Conservation (phyloP, 1,139 yeast species). For the Citeromyces hawaiiensis region DNA sequence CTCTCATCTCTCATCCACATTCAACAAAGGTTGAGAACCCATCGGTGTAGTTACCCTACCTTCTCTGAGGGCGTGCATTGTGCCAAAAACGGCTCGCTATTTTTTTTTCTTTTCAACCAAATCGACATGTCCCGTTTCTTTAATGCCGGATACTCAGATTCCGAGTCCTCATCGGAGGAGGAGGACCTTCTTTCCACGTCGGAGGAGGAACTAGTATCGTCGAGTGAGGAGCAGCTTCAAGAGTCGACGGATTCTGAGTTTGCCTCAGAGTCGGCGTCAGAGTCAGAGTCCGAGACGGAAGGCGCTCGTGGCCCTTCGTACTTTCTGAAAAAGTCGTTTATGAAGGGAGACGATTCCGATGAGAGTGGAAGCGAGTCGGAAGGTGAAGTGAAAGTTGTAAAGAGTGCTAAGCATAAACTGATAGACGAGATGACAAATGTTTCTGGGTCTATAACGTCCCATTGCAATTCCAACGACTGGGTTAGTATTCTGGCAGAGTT, state of each 20-base stretch:
- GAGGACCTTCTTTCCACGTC: slow-evolving; percentile 18
- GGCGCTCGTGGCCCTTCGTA: slow-evolving; percentile 40
- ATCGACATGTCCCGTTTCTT: slow-evolving; percentile 60
- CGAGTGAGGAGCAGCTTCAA: slow-evolving; percentile 12
- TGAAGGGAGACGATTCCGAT: slow-evolving; percentile 28
- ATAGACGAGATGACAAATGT: slow-evolving; percentile 71
- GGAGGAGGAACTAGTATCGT: slow-evolving; percentile 21
- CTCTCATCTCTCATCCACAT: too few species aligned
- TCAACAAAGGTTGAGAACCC: too few species aligned
- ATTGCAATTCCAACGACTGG: slow-evolving; percentile 74
- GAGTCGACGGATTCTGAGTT: slow-evolving; percentile 6
- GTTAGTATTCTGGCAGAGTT: slow-evolving; percentile 61
- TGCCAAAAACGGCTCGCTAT: not conserved
- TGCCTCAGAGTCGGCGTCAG: slow-evolving; percentile 24
- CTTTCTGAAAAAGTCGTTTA: slow-evolving; percentile 37
- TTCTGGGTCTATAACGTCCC: slow-evolving; percentile 54
- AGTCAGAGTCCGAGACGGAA: slow-evolving; percentile 25
- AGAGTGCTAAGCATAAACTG: slow-evolving; percentile 86
- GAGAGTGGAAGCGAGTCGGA: slow-evolving; percentile 41
- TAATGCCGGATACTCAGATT: slow-evolving; percentile 29
- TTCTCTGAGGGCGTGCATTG: not conserved
- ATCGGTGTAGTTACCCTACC: not conserved
- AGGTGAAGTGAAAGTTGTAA: slow-evolving; percentile 72
- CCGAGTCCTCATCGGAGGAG: slow-evolving; percentile 18
- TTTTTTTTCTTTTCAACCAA: slow-evolving; percentile 23